Evolutionary conservation across 2,329 filamentous ascomycete species (phyloP).

Genomic region (Arthrobotrys sinensis): DNA sequence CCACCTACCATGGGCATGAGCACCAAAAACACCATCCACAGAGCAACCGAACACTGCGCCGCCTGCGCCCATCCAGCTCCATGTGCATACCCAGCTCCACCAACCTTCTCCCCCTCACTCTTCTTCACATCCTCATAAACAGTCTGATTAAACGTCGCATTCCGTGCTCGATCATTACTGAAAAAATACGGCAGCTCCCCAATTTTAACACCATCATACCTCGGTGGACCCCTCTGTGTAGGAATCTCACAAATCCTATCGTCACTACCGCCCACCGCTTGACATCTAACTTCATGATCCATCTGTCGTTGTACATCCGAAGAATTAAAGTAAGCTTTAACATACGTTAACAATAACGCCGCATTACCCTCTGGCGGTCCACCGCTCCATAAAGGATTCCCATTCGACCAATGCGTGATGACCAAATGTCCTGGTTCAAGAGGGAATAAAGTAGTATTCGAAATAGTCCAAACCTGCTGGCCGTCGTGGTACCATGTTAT

Average conservation of each 20-base stretch:
- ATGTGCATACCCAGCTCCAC: not conserved
- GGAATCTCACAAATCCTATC: slow-evolving; percentile 72
- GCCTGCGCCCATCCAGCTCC: not conserved
- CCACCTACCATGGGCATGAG: slow-evolving; percentile 1
- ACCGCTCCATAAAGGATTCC: slow-evolving; percentile 78
- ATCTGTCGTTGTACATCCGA: slow-evolving; percentile 69
- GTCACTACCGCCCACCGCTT: slow-evolving; percentile 65
- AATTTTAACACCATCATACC: slow-evolving; percentile 11
- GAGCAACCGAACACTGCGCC: slow-evolving; percentile 13
- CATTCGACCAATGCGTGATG: slow-evolving; percentile 84
- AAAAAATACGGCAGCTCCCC: slow-evolving; percentile 54
- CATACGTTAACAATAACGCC: slow-evolving; percentile 76
- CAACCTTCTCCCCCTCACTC: slow-evolving; percentile 24
- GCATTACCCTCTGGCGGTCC: slow-evolving; percentile 78
- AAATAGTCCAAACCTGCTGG: slow-evolving; percentile 73
- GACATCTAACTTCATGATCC: slow-evolving; percentile 69
- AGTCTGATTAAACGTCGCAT: slow-evolving; percentile 55
- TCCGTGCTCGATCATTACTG: slow-evolving; percentile 41
- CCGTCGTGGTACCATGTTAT: slow-evolving; percentile 81
- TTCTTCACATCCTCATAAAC: slow-evolving; percentile 42
- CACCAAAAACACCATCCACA: slow-evolving; percentile 23
- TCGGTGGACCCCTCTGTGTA: slow-evolving; percentile 67
- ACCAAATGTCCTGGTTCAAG: slow-evolving; percentile 76
- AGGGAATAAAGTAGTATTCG: slow-evolving; percentile 73
- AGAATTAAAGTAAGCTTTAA: slow-evolving; percentile 86